A percentile compares a stretch with the other conserved stretches of the same genome.
Conservation (phyloP, 148 eudicot species). For the Amaranthus hypochondriacus region DNA sequence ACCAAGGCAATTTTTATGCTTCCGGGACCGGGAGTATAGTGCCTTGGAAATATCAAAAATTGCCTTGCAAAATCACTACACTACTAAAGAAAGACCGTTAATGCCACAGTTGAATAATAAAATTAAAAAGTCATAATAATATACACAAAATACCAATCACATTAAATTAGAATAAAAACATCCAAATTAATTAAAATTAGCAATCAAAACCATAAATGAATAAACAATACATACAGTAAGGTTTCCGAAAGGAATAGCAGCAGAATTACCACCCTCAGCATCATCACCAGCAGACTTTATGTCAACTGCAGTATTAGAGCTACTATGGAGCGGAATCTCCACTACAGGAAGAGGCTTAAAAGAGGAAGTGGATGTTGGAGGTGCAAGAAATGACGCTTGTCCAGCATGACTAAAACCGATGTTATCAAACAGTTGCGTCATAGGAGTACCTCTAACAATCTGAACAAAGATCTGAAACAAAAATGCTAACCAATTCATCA, state of each 20-base stretch:
- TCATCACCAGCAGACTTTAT: constrained; percentile 15
- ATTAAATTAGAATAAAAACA: neutral
- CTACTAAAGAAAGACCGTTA: too few species aligned
- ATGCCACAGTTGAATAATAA: too few species aligned
- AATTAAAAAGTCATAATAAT: neutral
- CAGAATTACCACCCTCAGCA: constrained; percentile 4
- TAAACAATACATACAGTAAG: constrained; percentile 45
- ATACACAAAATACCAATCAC: neutral
- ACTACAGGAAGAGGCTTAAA: constrained; percentile 85
- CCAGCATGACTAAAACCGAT: constrained; percentile 37
- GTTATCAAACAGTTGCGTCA: constrained; percentile 54
- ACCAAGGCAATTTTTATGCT: neutral
- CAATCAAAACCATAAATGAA: neutral
- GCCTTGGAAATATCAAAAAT: too few species aligned
- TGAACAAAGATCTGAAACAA: constrained; percentile 91
- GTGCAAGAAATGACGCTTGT: constrained; percentile 37
- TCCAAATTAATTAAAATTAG: neutral
- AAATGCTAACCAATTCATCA: constrained; percentile 81
- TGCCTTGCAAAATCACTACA: too few species aligned
- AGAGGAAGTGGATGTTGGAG: constrained; percentile 27
- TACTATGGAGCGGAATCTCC: constrained; percentile 49
- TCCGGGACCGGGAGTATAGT: neutral
- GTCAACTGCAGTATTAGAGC: constrained; percentile 26
- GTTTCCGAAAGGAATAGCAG: constrained; percentile 30
- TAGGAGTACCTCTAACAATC: constrained; percentile 73